phyloP scores from a whole-genome alignment of 1,139 yeast species.

The Hanseniaspora sp. region DNA sequence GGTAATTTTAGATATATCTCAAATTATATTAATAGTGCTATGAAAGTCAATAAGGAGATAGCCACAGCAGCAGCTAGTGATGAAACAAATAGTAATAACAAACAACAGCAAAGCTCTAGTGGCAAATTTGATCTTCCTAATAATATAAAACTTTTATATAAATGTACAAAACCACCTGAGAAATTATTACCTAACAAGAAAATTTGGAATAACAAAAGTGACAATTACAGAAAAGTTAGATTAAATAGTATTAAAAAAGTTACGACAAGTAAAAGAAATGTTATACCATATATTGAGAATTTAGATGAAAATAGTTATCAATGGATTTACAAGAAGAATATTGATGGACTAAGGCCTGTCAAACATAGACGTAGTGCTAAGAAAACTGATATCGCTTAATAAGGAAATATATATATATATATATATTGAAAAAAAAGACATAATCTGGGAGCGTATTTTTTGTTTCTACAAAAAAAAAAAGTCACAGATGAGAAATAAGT shows the following conservation, averaged over 20 bases:
- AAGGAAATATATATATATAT: conserved; percentile 18
- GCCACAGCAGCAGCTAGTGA: conserved; percentile 15
- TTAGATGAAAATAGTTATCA: conserved; percentile 27
- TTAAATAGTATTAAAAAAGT: conserved; percentile 26
- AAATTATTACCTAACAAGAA: background rate
- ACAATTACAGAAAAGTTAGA: conserved; percentile 27
- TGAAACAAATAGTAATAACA: conserved; percentile 8
- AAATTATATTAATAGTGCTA: conserved; percentile 3
- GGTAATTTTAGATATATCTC: background rate
- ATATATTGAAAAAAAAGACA: conserved; percentile 17
- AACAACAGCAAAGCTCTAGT: conserved; percentile 16
- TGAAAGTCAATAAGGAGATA: conserved; percentile 14
- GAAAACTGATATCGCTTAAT: background rate
- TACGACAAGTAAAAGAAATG: conserved; percentile 25
- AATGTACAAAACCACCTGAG: conserved; percentile 28
- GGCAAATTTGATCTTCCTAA: conserved; percentile 27
- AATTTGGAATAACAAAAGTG: conserved; percentile 17
- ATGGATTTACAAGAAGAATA: conserved; percentile 25
- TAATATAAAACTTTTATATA: conserved; percentile 24
- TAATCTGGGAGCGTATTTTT: too few species aligned
- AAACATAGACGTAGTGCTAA: conserved; percentile 17
- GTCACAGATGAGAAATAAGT: too few species aligned
- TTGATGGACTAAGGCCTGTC: conserved; percentile 27
- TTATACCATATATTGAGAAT: conserved; percentile 28
- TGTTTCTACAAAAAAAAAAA: too few species aligned